Evolutionary conservation across 2,329 filamentous ascomycete genomes (phyloP).

Genomic region (Mollisiaceae sp.): DNA sequence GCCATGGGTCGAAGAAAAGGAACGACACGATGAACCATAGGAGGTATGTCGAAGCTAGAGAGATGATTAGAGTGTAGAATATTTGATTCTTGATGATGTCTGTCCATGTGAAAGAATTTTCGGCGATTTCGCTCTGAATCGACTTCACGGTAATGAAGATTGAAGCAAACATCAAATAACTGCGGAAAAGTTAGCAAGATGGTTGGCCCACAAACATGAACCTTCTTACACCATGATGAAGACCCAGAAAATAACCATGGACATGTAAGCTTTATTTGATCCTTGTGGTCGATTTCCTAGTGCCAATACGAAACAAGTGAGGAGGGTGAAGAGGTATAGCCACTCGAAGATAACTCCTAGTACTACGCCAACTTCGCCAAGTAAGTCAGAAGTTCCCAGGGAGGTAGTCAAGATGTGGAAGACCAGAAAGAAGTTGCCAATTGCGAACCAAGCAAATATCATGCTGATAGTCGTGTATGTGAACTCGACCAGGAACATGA

Average conservation of each 20-base stretch:
- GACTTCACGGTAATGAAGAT: slow-evolving; percentile 91
- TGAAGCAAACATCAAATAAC: slow-evolving; percentile 92
- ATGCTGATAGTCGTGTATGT: slow-evolving; percentile 94
- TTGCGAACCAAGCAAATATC: slow-evolving; percentile 98
- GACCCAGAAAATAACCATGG: slow-evolving; percentile 98
- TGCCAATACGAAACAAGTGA: slow-evolving; percentile 93
- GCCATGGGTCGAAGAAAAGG: slow-evolving; percentile 97
- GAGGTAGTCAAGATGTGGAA: slow-evolving; percentile 96
- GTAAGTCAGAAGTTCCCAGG: slow-evolving; percentile 69
- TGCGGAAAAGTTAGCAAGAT: slow-evolving; percentile 41
- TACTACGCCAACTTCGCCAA: slow-evolving; percentile 78
- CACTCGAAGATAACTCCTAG: slow-evolving; percentile 93
- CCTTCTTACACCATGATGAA: slow-evolving; percentile 82
- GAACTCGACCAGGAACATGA: slow-evolving; percentile 92
- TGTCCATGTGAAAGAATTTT: slow-evolving; percentile 68
- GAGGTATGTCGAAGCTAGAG: slow-evolving; percentile 87
- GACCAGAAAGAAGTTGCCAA: slow-evolving; percentile 98
- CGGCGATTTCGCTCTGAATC: slow-evolving; percentile 71
- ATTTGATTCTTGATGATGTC: slow-evolving; percentile 84
- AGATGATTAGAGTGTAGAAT: slow-evolving; percentile 94
- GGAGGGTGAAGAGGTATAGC: slow-evolving; percentile 89
- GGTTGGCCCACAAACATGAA: neutral
- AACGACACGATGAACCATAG: slow-evolving; percentile 92
- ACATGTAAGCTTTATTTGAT: slow-evolving; percentile 91
- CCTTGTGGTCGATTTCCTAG: slow-evolving; percentile 95